Conservation (phyloP, 495 filamentous ascomycete genomes). For the Friedmanniomyces endolithicus region DNA sequence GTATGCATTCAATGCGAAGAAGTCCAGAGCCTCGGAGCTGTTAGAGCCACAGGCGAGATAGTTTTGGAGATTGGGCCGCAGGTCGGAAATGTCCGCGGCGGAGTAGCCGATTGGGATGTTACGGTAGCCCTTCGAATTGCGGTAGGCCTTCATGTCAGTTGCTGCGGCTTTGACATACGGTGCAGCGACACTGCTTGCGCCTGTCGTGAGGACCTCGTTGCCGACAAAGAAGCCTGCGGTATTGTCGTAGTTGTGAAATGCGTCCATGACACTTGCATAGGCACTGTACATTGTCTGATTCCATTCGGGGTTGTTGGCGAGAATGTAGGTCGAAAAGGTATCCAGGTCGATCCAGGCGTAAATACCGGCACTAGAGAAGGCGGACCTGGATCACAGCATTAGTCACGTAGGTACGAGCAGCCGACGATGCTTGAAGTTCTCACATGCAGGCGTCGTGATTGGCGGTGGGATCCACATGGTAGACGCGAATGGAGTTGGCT, state of each 20-base stretch:
- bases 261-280: conserved; percentile 62
- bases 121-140: conserved; percentile 65
- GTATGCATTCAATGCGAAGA: conserved; percentile 78
- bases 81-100: conserved; percentile 67
- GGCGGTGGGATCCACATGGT: conserved; percentile 61
- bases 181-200: conserved; percentile 51
- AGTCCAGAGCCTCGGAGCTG: conserved; percentile 59
- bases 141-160: conserved; percentile 71
- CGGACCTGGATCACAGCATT: neutral
- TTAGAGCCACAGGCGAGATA: conserved; percentile 70
- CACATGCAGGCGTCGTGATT: conserved; percentile 76
- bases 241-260: conserved; percentile 69
- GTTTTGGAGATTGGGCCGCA: conserved; percentile 78
- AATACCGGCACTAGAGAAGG: conserved; percentile 66
- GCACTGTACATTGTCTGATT: conserved; percentile 52
- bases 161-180: conserved; percentile 73
- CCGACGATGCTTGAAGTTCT: conserved; percentile 23
- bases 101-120: conserved; percentile 79
- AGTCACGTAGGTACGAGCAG: neutral
- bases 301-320: conserved; percentile 44
- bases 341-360: conserved; percentile 76
- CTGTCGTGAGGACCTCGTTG: conserved; percentile 64
- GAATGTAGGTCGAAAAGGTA: conserved; percentile 66
- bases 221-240: conserved; percentile 72
- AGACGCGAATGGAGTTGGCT: conserved; percentile 77